These are phyloP conservation scores for Corrigiola litoralis DNA, from an alignment of 179 eudicot species.

Conservation along the genomic window DNA sequence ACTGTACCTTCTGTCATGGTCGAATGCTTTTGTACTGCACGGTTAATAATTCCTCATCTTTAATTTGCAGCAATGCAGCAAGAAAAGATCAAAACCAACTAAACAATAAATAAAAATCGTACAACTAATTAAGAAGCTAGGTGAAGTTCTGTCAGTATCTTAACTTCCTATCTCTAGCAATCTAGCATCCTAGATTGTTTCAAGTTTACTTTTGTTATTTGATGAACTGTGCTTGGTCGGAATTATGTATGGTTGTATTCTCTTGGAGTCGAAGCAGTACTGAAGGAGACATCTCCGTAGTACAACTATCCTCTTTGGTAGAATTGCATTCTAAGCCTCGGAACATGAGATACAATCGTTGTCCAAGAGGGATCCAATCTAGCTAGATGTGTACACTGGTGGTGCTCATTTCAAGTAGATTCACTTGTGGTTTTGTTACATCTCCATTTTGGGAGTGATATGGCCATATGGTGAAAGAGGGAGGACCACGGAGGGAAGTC, in stretches of 20 bases:
- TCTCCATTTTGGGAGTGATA: slow-evolving; percentile 2
- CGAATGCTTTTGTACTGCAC: neutral
- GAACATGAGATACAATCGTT: slow-evolving; percentile 11
- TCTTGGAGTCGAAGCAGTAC: slow-evolving; percentile 5
- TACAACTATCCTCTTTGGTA: too few relatives aligned
- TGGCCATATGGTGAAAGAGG: too few relatives aligned
- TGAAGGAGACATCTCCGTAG: neutral
- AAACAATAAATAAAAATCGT: too few relatives aligned
- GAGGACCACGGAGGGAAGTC: slow-evolving; percentile 26
- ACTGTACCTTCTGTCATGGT: slow-evolving; percentile 5
- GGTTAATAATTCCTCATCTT: too few relatives aligned
- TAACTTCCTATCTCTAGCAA: too few relatives aligned
- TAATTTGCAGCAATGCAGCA: too few relatives aligned
- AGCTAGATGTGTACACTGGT: slow-evolving; percentile 6
- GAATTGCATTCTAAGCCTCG: slow-evolving; percentile 4
- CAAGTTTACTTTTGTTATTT: too few relatives aligned
- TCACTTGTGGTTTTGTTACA: slow-evolving; percentile 1
- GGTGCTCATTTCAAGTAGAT: slow-evolving; percentile 22
- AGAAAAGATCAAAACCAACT: too few relatives aligned
- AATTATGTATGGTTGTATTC: neutral
- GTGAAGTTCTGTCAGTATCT: too few relatives aligned
- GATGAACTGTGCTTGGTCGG: neutral
- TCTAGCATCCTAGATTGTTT: too few relatives aligned
- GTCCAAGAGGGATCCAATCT: slow-evolving; percentile 4
- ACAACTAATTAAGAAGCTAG: too few relatives aligned